These are phyloP conservation scores for Lentinula boryana DNA, from an alignment of 768 basidiomycete genomes.

Conservation along the genomic window DNA sequence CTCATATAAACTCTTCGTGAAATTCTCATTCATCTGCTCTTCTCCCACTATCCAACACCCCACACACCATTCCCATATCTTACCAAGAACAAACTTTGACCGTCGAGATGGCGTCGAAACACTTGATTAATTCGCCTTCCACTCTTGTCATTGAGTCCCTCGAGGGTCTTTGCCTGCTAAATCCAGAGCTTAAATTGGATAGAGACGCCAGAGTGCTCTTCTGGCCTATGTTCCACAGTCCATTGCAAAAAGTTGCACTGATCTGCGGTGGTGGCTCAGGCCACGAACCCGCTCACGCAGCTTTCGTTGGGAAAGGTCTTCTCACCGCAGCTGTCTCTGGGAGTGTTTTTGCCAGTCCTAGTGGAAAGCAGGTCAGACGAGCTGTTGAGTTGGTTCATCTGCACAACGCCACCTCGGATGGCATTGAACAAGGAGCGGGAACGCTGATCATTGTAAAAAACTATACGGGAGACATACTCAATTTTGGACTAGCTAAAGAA, in stretches of 20 bases:
- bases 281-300: conserved; percentile 88
- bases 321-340: conserved; percentile 82
- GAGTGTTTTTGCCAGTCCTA: conserved; percentile 87
- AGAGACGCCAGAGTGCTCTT: conserved; percentile 57
- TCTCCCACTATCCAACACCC: background rate
- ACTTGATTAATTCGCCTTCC: conserved; percentile 69
- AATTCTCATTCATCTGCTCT: background rate
- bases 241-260: conserved; percentile 65
- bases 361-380: conserved; percentile 74
- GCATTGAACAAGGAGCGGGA: conserved; percentile 26
- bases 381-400: conserved; percentile 75
- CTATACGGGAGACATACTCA: conserved; percentile 87
- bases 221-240: conserved; percentile 34
- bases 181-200: conserved; percentile 71
- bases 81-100: background rate
- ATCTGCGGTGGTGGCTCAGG: conserved; percentile 85
- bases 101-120: conserved; percentile 38
- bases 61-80: background rate
- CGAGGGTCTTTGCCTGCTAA: conserved; percentile 61
- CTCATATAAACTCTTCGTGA: background rate
- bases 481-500: conserved; percentile 88
- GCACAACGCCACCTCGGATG: conserved; percentile 52
- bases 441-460: conserved; percentile 71
- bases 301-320: conserved; percentile 83
- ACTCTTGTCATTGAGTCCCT: conserved; percentile 77